A percentile compares a stretch with the other conserved stretches of the same genome.
Conservation (phyloP, 176 grass and related monocot species). For the Triticum urartu region DNA sequence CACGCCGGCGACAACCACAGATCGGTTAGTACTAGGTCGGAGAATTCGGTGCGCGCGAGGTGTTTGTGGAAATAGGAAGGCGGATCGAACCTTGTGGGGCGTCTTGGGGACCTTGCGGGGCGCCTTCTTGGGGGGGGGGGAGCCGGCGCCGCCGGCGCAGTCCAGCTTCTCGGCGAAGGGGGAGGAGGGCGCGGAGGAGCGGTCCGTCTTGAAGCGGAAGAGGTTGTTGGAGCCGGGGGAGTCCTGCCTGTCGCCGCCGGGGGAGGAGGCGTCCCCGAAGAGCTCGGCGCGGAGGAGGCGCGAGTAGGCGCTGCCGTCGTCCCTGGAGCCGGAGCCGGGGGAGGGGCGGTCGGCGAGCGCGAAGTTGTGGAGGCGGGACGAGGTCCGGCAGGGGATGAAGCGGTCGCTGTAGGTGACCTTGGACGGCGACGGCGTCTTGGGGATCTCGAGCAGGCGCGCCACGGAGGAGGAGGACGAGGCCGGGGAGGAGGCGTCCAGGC, state of each 20-base stretch:
- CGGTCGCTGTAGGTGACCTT: conserved; percentile 88
- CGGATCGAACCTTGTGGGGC: conserved; percentile 80
- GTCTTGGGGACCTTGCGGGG: conserved; percentile 94
- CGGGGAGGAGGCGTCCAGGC: conserved; percentile 39
- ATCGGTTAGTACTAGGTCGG: background rate
- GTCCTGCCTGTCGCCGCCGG: background rate
- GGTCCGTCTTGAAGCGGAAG: conserved; percentile 90
- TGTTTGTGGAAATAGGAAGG: conserved; percentile 9
- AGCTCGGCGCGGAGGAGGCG: conserved; percentile 83
- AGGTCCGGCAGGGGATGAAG: conserved; percentile 95
- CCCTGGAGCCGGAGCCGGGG: background rate
- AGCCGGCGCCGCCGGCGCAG: background rate
- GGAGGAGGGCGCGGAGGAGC: conserved; percentile 58
- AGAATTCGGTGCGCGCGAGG: background rate
- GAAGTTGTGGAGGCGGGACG: conserved; percentile 93
- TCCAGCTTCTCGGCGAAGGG: conserved; percentile 44
- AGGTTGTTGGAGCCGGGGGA: conserved; percentile 82
- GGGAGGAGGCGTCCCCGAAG: conserved; percentile 55
- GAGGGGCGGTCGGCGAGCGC: conserved; percentile 52
- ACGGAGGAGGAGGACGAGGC: background rate
- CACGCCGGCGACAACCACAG: background rate
- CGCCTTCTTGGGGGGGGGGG: conserved; percentile 49
- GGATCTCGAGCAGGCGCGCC: conserved; percentile 31
- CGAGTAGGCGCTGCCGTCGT: conserved; percentile 61
- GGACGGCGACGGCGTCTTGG: conserved; percentile 83